Base-by-base conservation (phyloP, 1,284 basidiomycete genomes). In the Apiotrichum domesticum region DNA sequence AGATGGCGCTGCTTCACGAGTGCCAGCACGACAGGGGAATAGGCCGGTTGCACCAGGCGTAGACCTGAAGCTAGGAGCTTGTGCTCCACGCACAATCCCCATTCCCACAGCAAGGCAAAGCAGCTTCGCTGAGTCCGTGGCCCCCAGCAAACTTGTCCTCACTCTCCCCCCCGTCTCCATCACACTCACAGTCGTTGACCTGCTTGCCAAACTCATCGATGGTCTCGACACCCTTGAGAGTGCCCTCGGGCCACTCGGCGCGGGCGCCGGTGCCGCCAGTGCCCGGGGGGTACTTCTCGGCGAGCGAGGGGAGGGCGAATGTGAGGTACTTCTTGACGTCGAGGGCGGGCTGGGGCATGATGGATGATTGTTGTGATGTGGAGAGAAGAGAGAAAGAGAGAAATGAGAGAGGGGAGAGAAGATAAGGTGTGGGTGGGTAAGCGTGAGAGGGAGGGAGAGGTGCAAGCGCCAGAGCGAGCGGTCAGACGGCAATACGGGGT, bases 301-400 rank as follows among this genome's bases (percentile, higher is more conserved):
- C 56, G 55, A 73, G 59, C 40, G 56, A 58, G 35, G 68, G 74
- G 37, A 73, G 69, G 41, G 63, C 64, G 32, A 65, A 63, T 42
- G 63, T 48, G 56, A 77, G 64, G 66, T 77, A 78, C 55, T 74
- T 71, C 46, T 66, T 59, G 52, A 78, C 63, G 49, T 73, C 64
- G 60, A 78, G 60, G 6, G 73, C 65, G 35, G 76, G 74, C 63
- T 78, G 77, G 45, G 77, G 77, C 77, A 78, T 78, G 35, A 44
- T 66, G 59, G 44, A 13, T 55, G 35, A 21, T 21, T 21, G 21
- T 21, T 21, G 21, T 21, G 21, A 34, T 35, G 42, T 39, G 46
- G 14, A 39, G 49, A 33, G 42, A n/a, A 13, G 33, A 32, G 7
- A n/a, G 32, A 42, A 15, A 41, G 13, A 9, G 35, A 13, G n/a